Evolutionary conservation across 306 rosid species (phyloP).

Genomic region (Fragaria nilgerrensis): DNA sequence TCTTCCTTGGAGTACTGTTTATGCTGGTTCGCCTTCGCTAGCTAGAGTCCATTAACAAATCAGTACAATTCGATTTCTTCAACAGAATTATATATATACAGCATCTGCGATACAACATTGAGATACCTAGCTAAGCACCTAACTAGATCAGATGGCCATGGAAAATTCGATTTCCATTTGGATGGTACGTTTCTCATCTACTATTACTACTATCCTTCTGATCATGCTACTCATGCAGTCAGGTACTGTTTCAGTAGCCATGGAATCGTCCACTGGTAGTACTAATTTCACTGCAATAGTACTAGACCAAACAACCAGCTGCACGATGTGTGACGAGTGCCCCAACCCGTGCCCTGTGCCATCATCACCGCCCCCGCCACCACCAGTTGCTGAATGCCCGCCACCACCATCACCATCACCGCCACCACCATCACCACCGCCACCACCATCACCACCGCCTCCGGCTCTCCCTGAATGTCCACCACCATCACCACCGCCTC

Average conservation of each 20-base stretch:
- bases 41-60: not conserved
- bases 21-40: not conserved
- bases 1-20: not conserved
- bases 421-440: constrained; percentile 25
- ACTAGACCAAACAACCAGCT: constrained; percentile 10
- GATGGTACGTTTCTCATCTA: not conserved
- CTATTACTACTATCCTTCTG: not conserved
- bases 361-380: not conserved
- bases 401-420: constrained; percentile 45
- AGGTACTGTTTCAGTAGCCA: not conserved
- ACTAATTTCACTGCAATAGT: not conserved
- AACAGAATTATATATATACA: not conserved
- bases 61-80: not conserved
- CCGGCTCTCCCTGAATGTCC: not conserved
- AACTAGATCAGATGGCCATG: not conserved
- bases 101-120: not conserved
- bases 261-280: not conserved
- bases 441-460: no score
- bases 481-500: constrained; percentile 34
- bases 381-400: constrained; percentile 13
- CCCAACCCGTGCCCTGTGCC: constrained; percentile 13
- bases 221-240: constrained; percentile 1
- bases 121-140: not conserved
- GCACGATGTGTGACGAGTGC: constrained; percentile 16
- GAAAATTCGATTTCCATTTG: not conserved